These are phyloP conservation scores for Neurospora tetrasperma DNA, from an alignment of 495 filamentous ascomycete genomes.

Conservation along the genomic window DNA sequence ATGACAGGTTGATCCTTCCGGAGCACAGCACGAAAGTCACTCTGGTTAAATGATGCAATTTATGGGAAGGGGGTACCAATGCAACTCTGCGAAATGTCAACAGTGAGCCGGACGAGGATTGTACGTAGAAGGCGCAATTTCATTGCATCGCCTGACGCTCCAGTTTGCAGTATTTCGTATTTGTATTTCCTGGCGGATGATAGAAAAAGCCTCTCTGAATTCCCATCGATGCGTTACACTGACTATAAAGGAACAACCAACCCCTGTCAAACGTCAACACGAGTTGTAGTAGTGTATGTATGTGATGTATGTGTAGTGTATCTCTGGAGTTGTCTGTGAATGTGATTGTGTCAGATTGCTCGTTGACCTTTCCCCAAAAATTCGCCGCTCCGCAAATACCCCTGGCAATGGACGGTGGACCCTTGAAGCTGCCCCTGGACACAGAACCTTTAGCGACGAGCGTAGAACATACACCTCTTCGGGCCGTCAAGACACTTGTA, in stretches of 20 bases:
- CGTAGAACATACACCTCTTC: neutral
- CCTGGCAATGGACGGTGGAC: neutral
- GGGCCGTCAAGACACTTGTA: neutral
- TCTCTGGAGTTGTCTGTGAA: neutral
- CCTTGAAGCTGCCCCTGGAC: neutral
- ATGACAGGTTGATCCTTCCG: neutral
- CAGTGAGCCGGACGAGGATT: neutral
- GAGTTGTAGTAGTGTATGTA: no score
- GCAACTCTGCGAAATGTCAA: neutral
- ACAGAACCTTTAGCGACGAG: neutral
- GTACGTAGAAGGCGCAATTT: neutral
- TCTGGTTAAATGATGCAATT: neutral
- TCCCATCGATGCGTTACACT: neutral
- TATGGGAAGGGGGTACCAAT: neutral
- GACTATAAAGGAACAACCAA: neutral
- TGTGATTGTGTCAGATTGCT: neutral
- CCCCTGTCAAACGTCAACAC: neutral
- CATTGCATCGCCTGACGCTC: neutral
- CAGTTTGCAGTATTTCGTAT: neutral
- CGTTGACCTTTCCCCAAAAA: neutral
- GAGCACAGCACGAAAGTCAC: neutral
- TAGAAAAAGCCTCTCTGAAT: neutral
- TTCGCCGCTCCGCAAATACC: neutral
- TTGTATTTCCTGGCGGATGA: neutral
- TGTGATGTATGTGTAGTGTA: neutral